phyloP scores from a whole-genome alignment of 768 basidiomycete species.

The Termitomyces sp. region DNA sequence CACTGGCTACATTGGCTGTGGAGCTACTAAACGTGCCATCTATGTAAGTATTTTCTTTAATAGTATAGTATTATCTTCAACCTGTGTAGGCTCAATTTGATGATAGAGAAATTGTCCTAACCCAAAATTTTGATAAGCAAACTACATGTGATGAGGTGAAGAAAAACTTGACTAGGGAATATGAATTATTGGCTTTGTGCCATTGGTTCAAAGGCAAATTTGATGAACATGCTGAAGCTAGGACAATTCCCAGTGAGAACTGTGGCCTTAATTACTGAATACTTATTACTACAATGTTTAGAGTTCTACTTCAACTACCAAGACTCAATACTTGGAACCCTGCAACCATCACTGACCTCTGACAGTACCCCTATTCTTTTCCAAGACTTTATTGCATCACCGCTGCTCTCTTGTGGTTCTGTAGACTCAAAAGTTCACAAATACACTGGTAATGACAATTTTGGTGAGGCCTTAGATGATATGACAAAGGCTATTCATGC shows the following conservation, averaged over 20 bases:
- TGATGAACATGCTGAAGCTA: not conserved
- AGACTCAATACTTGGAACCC: not conserved
- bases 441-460: too few species aligned
- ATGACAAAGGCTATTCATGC: too few species aligned
- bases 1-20: too few species aligned
- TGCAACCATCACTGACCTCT: not conserved
- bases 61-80: not conserved
- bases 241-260: not conserved
- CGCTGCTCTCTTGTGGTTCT: too few species aligned
- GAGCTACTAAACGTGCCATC: too few species aligned
- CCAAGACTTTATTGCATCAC: too few species aligned
- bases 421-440: too few species aligned
- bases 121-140: conserved; percentile 7
- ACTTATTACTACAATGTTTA: not conserved
- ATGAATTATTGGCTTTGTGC: conserved; percentile 10
- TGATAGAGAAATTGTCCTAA: conserved; percentile 17
- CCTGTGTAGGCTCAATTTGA: not conserved
- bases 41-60: too few species aligned
- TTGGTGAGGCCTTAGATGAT: too few species aligned
- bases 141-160: conserved; percentile 4
- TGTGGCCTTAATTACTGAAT: too few species aligned
- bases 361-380: too few species aligned
- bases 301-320: conserved; percentile 23
- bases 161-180: conserved; percentile 11
- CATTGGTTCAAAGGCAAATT: conserved; percentile 16